phyloP scores from a whole-genome alignment of 1,284 basidiomycete genomes.

The Cryptococcus sp. region DNA sequence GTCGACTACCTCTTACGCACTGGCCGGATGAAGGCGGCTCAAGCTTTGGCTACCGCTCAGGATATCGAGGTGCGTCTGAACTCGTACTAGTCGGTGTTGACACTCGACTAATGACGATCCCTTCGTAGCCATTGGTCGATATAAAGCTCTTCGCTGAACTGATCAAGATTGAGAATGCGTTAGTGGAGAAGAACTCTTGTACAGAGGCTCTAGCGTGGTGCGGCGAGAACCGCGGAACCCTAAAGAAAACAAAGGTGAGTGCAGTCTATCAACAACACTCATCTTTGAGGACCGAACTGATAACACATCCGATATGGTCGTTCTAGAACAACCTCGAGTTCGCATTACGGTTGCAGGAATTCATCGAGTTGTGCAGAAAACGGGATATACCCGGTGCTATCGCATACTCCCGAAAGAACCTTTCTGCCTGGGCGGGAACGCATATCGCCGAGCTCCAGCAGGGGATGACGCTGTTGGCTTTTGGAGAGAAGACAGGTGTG shows the following conservation, averaged over 20 bases:
- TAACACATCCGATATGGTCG: background rate
- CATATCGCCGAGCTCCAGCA: slow-evolving; percentile 75
- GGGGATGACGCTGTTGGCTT: slow-evolving; percentile 75
- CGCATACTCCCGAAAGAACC: slow-evolving; percentile 76
- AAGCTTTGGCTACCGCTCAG: slow-evolving; percentile 35
- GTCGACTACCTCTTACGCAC: slow-evolving; percentile 83
- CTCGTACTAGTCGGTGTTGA: background rate
- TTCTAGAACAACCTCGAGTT: slow-evolving; percentile 91
- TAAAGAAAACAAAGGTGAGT: slow-evolving; percentile 84
- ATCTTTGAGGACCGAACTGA: background rate
- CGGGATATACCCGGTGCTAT: slow-evolving; percentile 76
- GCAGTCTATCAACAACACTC: too few species aligned
- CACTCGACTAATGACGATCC: background rate
- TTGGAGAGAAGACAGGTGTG: slow-evolving; percentile 54
- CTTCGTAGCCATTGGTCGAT: slow-evolving; percentile 72
- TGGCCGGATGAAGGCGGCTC: slow-evolving; percentile 45
- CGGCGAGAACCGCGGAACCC: slow-evolving; percentile 87
- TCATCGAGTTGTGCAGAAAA: slow-evolving; percentile 81
- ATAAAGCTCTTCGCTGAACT: slow-evolving; percentile 90
- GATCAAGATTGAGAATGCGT: slow-evolving; percentile 75
- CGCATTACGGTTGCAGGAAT: slow-evolving; percentile 91
- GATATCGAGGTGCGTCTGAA: slow-evolving; percentile 42
- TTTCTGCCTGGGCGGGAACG: slow-evolving; percentile 78
- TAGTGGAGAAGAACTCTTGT: slow-evolving; percentile 70
- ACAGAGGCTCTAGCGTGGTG: slow-evolving; percentile 92